Evolutionary conservation across 306 rosid species (phyloP).

Genomic region (Luffa aegyptiaca): DNA sequence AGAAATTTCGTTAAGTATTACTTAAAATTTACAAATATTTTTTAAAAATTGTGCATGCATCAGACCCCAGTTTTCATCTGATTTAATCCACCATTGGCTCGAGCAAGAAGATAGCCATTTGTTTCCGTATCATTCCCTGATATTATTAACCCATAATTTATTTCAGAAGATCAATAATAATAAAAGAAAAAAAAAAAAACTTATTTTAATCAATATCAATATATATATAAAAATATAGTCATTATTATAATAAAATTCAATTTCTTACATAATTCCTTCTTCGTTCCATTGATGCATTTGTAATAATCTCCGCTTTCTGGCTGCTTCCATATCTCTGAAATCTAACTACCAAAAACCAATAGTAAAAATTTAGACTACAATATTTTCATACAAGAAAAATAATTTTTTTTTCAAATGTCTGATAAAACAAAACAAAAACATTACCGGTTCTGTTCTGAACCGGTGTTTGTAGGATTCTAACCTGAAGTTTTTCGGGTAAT

Average conservation of each 20-base stretch:
- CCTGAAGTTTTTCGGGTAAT: background rate
- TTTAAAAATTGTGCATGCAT: too few relatives aligned
- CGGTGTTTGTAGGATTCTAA: background rate
- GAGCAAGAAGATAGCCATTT: conserved; percentile 82
- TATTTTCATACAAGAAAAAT: background rate
- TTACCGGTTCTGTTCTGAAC: too few relatives aligned
- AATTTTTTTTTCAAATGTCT: too few relatives aligned
- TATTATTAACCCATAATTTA: background rate
- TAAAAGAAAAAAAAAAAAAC: too few relatives aligned
- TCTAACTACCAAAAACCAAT: conserved; percentile 4
- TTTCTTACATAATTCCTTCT: background rate
- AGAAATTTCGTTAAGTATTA: background rate
- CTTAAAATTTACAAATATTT: too few relatives aligned
- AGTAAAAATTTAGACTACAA: background rate
- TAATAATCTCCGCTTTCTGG: background rate
- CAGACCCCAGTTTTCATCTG: conserved; percentile 87
- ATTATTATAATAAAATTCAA: too few relatives aligned
- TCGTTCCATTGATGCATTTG: background rate
- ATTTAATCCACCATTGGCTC: conserved; percentile 96
- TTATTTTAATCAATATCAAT: too few relatives aligned
- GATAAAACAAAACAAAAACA: too few relatives aligned
- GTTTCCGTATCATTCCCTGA: conserved; percentile 39
- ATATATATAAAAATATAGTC: too few relatives aligned
- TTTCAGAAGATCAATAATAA: background rate
- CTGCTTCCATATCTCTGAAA: conserved; percentile 1